Conservation (phyloP, 192 early-diverging fungal species). For the Chytriomyces sp. region DNA sequence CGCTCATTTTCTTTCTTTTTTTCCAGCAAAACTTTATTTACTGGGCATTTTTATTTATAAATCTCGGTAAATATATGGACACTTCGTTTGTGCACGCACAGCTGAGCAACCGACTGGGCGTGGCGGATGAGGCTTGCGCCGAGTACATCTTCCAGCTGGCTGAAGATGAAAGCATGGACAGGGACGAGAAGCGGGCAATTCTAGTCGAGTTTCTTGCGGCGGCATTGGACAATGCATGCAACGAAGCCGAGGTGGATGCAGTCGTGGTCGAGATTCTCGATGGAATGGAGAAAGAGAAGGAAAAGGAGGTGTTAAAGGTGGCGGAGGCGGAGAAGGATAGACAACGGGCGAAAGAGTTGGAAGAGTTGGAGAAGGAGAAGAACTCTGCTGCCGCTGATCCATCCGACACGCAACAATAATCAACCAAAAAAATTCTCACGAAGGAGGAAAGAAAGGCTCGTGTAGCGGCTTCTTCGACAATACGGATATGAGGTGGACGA, state of each 20-base stretch:
- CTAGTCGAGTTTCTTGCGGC: constrained; percentile 73
- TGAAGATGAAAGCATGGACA: constrained; percentile 65
- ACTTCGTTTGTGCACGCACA: not conserved
- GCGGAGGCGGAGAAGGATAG: not conserved
- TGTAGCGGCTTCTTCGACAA: constrained; percentile 44
- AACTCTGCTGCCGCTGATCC: not conserved
- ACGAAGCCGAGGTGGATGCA: constrained; percentile 5
- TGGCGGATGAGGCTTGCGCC: constrained; percentile 55
- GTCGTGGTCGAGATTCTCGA: not conserved
- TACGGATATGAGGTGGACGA: constrained; percentile 72
- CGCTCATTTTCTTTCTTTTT: constrained; percentile 19
- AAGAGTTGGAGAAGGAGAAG: constrained; percentile 30
- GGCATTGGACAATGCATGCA: constrained; percentile 44
- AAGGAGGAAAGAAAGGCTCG: constrained; percentile 37
- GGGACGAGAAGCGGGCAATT: constrained; percentile 69
- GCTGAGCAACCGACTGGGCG: not conserved
- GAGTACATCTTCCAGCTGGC: constrained; percentile 75
- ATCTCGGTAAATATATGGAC: too few species aligned
- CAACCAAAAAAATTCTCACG: constrained; percentile 25
- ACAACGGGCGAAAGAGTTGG: not conserved
- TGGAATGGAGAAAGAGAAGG: not conserved
- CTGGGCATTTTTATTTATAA: too few species aligned
- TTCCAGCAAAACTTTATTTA: too few species aligned
- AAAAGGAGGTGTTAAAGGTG: not conserved
- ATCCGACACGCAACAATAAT: not conserved